Conservation (phyloP, 2,329 filamentous ascomycete species). For the Trichoderma semiorbis region DNA sequence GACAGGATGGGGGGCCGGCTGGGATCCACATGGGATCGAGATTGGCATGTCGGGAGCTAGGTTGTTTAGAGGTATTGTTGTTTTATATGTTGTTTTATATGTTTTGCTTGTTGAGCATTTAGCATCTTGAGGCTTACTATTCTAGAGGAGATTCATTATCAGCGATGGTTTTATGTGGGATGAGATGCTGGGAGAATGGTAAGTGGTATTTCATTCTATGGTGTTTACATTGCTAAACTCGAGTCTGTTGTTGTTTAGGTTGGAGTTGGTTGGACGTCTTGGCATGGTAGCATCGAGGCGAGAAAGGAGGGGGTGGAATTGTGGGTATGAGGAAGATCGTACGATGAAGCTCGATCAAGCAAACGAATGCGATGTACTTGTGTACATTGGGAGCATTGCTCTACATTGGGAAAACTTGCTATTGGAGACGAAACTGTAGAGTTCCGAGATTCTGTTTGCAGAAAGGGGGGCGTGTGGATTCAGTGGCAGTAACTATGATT, state of each 20-base stretch:
- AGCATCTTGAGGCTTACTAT: background rate
- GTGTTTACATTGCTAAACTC: background rate
- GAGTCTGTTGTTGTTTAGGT: background rate
- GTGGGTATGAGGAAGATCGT: background rate
- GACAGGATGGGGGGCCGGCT: too few relatives aligned
- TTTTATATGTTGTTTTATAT: background rate
- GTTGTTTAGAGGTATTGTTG: background rate
- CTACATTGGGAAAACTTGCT: background rate
- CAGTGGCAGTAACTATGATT: background rate
- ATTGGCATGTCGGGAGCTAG: background rate
- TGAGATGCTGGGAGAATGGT: background rate
- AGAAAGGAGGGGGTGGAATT: background rate
- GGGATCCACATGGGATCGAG: background rate
- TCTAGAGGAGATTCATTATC: background rate
- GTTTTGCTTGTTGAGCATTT: background rate
- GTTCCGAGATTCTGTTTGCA: background rate
- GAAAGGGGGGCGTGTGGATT: background rate
- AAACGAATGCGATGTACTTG: background rate
- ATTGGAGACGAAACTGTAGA: background rate
- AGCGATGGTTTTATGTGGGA: background rate
- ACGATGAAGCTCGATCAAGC: background rate
- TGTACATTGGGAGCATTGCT: background rate
- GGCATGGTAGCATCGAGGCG: background rate
- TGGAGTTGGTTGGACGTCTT: background rate
- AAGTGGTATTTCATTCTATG: background rate